Evolutionary conservation across 108 stramenopile genomes (phyloP), one percentile per base, ranked within the genome.

Genomic region (Cyclotella choctawhatcheeana): DNA sequence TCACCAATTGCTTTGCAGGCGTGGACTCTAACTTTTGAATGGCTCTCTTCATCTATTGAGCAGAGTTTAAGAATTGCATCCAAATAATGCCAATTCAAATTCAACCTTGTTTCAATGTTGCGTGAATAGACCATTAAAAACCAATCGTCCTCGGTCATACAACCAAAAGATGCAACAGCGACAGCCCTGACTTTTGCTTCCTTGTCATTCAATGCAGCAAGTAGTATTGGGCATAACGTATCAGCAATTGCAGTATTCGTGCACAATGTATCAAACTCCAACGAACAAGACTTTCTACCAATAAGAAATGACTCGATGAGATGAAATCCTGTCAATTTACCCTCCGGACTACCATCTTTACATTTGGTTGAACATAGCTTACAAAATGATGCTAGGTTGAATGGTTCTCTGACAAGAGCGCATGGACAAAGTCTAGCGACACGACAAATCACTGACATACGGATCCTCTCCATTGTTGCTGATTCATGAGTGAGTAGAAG

Each of bases 1-100:
- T 93, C 85, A 31, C 88, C 91, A 32, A 89, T 44, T 10, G 88
- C 86, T 67, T 87, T 93, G 44, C 86, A 88, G 29, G 86, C 83
- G 24, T 61, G 67, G n/a, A 56, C 70, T 31, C 89, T 82, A 6
- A 87, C 74, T 32, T 70, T 84, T 3, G 79, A 82, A 44, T 55
- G 78, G n/a, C 47, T 69, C 16, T 85, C 77, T 1, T 54, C 33
- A 31, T 78, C 61, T 10, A 43, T 32, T 26, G 64, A 70, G 62
- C 91, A 89, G 20, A 67, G 32, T 10, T n/a, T 22, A 29, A 87
- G 59, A 30, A 86, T 76, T 30, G 58, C 33, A 29, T 76, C 64
- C 0, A 89, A 22, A 32, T 30, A 61, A 26, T 52, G 58, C 66
- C 50, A 67, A 44, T 73, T 31, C 25, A 79, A 48, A 14, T 43